Evolutionary conservation across 106 monocot genomes (phyloP).

Genomic region (Iris macrosiphon): DNA sequence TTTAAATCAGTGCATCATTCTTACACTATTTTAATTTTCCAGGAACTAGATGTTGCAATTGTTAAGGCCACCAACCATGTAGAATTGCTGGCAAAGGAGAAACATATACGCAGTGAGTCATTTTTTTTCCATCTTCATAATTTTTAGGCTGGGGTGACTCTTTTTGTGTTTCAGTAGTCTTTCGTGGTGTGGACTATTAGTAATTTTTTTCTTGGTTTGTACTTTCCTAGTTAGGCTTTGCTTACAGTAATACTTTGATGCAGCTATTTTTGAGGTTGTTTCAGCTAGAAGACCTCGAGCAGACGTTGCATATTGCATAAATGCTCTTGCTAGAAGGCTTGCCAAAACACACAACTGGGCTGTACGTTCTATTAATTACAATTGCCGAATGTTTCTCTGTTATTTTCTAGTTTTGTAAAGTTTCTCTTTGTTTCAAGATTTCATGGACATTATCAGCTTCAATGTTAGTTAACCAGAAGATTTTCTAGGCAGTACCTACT

Average conservation of each 20-base stretch:
- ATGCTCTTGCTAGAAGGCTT: constrained; percentile 37
- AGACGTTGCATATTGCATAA: constrained; percentile 47
- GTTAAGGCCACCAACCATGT: constrained; percentile 54
- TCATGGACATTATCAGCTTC: not conserved
- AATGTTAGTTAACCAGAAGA: not conserved
- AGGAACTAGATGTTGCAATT: constrained; percentile 52
- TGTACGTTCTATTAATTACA: constrained; percentile 18
- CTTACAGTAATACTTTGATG: not conserved
- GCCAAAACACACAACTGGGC: constrained; percentile 52
- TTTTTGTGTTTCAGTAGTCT: not conserved
- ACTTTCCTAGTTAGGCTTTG: not conserved
- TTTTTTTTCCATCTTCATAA: not conserved
- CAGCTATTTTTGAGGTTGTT: constrained; percentile 47
- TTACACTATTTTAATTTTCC: constrained; percentile 2
- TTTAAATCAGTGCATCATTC: not conserved
- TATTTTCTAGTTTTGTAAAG: not conserved
- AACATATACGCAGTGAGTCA: constrained; percentile 35
- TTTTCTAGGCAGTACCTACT: not conserved
- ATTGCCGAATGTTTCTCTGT: not conserved
- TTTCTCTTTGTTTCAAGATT: not conserved
- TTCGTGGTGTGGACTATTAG: not conserved
- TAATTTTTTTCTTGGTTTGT: not conserved
- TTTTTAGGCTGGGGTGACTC: too few relatives aligned
- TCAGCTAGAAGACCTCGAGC: constrained; percentile 42
- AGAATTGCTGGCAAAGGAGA: constrained; percentile 41